Base-by-base conservation (phyloP, 2,329 filamentous ascomycete genomes). In the Teratosphaeria gauchensis region DNA sequence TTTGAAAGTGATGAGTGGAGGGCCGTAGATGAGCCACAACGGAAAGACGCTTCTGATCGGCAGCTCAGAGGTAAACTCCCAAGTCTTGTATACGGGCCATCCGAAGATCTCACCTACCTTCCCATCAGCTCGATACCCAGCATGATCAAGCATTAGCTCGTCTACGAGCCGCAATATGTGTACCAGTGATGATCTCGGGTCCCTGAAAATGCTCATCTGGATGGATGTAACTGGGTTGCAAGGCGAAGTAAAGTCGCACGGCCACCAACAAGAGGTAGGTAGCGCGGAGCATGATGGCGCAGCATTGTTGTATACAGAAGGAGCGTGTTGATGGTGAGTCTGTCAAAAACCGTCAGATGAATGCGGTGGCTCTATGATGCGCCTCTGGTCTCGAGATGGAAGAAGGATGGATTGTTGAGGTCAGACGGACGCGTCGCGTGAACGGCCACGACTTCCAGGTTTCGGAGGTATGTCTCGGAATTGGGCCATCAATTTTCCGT, bases 181-280 rank as follows among this genome's bases (percentile, higher is more conserved):
- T 84, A 96, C 92, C 92, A 70, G 92, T 92, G 70, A 97, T 94
- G 64, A 97, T 87, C 78, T 99, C 94, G 16, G 94, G 94, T 38
- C 94, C 94, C 77, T 99, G 94, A 70, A 99, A 99, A 79, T 97
- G 94, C 81, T 99, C 94, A 77, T 99, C 94, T 4, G 94, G 94
- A 74, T 99, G 94, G 53, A 99, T 84, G 75, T 99, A 99, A 80
- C 92, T 97, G 60, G 94, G 89, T 63, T 88, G 92, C 64, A 97
- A 78, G 61, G 94, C 92, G 73, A 97, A 92, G 83, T 92, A 97
- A 70, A 97, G 82, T 74, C 94, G 88, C 69, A 96, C 84, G 66
- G 94, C 79, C 69, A 95, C 81, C 68, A 99, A 81, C 58, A 95
- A 77, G 63, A 97, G 80, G 76, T 96, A 96, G 63, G 86, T 84